Base-by-base conservation (phyloP, 805 yeast species). In the Sugiyamaella lignohabitans region DNA sequence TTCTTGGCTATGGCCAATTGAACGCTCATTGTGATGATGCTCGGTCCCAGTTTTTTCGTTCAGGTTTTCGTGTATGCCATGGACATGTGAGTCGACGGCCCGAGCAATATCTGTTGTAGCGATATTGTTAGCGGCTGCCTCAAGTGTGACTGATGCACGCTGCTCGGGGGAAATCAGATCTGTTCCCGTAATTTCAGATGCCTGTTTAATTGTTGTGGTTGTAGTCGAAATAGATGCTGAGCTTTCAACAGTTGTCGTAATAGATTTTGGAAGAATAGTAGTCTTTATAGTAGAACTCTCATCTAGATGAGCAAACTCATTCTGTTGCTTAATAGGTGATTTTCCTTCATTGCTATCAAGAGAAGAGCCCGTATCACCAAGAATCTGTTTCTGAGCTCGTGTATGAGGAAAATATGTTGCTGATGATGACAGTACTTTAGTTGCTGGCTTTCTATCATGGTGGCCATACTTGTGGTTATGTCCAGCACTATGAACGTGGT, bases 401-500 rank as follows among this genome's bases (percentile, higher is more conserved):
- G 47, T 52, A 41, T 52, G 55, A 14, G 55, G 55, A 11, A 50
- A 46, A 32, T 52, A 52, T 2, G 50, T 47, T 4, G 55, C 55
- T 22, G 55, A 52, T 5, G 53, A 43, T 5, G 48, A 32, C 2
- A 45, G 32, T 4, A 45, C 24, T 18, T 38, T 47, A 37, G 23
- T 32, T 22, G 47, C 23, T 29, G n/a, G n/a, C 32, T 27, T 27
- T 27, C 32, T 27, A 27, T 27, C 32, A 8, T 8, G 8, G 8
- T 8, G 14, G 32, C 14, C 14, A n/a, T n/a, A n/a, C 14, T 14
- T 8, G 14, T 27, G 32, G 14, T 27, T 27, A 27, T 27, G 32
- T 8, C 8, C 14, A n/a, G n/a, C n/a, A n/a, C n/a, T n/a, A n/a
- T n/a, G n/a, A n/a, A n/a, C n/a, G n/a, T n/a, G n/a, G 14, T 27